Conservation (phyloP, 2,329 filamentous ascomycete species). For the Claviceps sp. region DNA sequence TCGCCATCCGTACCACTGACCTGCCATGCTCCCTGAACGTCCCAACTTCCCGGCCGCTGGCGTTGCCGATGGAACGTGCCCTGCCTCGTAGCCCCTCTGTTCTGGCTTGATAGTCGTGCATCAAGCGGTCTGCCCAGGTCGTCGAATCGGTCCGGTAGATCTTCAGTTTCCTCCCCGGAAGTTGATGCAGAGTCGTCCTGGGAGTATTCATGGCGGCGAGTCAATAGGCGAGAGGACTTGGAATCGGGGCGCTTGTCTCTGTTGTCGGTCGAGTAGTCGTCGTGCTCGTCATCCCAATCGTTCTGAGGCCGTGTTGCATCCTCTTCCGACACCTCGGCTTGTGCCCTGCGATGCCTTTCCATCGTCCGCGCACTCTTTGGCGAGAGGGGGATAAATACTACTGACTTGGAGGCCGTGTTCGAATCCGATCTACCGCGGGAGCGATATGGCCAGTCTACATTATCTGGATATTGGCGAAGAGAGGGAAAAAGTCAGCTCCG, state of each 20-base stretch:
- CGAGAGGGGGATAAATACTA: slow-evolving; percentile 35
- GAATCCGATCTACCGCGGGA: background rate
- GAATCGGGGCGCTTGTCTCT: slow-evolving; percentile 15
- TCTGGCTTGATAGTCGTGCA: slow-evolving; percentile 6
- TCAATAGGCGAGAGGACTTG: slow-evolving; percentile 18
- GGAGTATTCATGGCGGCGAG: slow-evolving; percentile 8
- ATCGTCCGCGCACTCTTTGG: slow-evolving; percentile 35
- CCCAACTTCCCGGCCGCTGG: slow-evolving; percentile 18
- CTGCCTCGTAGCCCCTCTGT: slow-evolving; percentile 21
- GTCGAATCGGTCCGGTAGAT: slow-evolving; percentile 35
- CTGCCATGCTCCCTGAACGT: slow-evolving; percentile 30
- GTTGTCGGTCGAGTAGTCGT: background rate
- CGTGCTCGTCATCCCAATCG: slow-evolving; percentile 8
- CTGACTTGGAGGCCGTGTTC: slow-evolving; percentile 22
- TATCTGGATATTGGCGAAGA: slow-evolving; percentile 12
- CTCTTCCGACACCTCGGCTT: slow-evolving; percentile 14
- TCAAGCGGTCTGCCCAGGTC: slow-evolving; percentile 27
- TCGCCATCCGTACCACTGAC: slow-evolving; percentile 29
- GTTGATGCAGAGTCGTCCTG: slow-evolving; percentile 10
- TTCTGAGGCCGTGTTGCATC: slow-evolving; percentile 8
- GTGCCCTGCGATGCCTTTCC: slow-evolving; percentile 24
- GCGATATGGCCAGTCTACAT: slow-evolving; percentile 11
- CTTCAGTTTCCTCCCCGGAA: slow-evolving; percentile 26
- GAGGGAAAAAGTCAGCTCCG: background rate
- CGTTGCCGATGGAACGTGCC: slow-evolving; percentile 30